Base-by-base conservation (phyloP, 2,329 filamentous ascomycete genomes). In the Diaporthe ilicicola region DNA sequence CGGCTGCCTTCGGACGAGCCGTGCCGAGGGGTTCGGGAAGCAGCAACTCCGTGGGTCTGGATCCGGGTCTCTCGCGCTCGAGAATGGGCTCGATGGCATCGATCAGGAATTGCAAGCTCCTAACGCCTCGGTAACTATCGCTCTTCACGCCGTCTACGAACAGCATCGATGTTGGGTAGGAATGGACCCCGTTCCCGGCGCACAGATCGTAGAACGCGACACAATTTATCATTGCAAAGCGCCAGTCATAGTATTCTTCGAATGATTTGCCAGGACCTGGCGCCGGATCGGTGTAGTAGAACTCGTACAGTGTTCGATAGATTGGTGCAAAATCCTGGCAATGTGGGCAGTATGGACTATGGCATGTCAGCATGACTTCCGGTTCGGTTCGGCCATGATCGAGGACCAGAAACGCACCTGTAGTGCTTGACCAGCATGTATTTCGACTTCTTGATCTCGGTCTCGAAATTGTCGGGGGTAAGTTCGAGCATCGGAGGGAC, bases 231-330 rank as follows among this genome's bases (percentile, higher is more conserved):
- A 88, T 90, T 37, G 88, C 95, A 78, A 99, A 98, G 76, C 93
- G 91, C 81, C 97, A 95, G 81, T 95, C 90, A 82, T 98, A 98
- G 80, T 91, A 96, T 68, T 91, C 87, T 39, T 91, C 90, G 78
- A 98, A 98, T 50, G 86, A 83, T 82, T 89, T 74, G 79, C 85
- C 76, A 81, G 84, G 76, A 83, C 85, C 76, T 79, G 91, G 83
- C 19, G 92, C 92, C 76, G 94, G 91, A 46, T 94, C 96, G 46
- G 95, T 98, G 84, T 94, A 85, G 84, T 98, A 99, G 82, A 91
- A 98, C 83, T 99, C 96, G 86, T 98, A 97, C 17, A 95, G 82
- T 6, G 95, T 98, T 82, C 98, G 94, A 86, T 90, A 98, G 64
- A 90, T 91, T 9, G 96, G 96, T 66, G 93, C 94, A 77, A 94